Evolutionary conservation across 2,329 filamentous ascomycete genomes (phyloP).

Genomic region (Fusarium burgessii): DNA sequence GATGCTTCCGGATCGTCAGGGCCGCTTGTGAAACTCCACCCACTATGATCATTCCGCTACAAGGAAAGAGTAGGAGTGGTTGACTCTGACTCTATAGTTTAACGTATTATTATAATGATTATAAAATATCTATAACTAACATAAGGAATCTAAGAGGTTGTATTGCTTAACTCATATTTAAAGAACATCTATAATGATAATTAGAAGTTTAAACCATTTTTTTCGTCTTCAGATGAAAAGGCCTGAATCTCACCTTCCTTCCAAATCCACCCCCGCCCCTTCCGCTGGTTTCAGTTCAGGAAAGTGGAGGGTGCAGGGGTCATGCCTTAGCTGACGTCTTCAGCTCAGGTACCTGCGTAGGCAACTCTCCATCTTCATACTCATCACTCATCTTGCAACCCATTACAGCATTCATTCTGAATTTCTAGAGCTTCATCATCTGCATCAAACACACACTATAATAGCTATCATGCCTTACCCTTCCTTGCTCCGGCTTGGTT

Average conservation of each 20-base stretch:
- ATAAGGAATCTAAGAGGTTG: no score
- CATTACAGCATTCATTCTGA: slow-evolving; percentile 10
- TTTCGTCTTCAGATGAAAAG: background rate
- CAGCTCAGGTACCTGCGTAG: slow-evolving; percentile 3
- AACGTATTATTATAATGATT: no score
- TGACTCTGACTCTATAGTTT: background rate
- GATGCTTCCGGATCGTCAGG: no score
- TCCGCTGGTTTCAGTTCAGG: background rate
- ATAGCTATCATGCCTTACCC: slow-evolving; percentile 30
- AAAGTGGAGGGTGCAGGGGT: slow-evolving; percentile 32
- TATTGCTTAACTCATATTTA: no score
- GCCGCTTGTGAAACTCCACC: no score
- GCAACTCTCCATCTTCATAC: slow-evolving; percentile 29
- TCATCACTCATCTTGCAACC: slow-evolving; percentile 10
- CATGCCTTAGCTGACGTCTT: slow-evolving; percentile 34
- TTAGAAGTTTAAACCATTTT: no score
- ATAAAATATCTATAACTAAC: no score
- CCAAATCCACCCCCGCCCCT: slow-evolving; percentile 16
- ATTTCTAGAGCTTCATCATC: slow-evolving; percentile 10
- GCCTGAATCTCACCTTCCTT: no score
- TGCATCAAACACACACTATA: background rate
- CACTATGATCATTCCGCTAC: no score
- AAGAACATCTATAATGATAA: no score
- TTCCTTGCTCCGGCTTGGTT: slow-evolving; percentile 45
- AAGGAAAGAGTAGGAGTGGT: no score